These are phyloP conservation scores for Xylaria nigripes DNA, from an alignment of 495 filamentous ascomycete genomes.

Conservation along the genomic window DNA sequence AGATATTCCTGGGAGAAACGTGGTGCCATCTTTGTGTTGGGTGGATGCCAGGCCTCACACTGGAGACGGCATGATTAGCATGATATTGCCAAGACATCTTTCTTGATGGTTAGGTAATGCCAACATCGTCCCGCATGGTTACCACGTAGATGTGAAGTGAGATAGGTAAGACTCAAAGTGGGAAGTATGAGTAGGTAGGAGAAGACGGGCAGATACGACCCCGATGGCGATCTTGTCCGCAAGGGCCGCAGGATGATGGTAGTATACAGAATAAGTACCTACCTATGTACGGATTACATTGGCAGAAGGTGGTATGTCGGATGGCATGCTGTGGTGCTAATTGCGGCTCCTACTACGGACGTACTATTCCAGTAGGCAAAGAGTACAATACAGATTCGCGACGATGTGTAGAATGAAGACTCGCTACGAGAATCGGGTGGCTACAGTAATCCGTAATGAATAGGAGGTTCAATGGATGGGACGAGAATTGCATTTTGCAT, in stretches of 20 bases:
- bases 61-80: slow-evolving; percentile 4
- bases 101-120: neutral
- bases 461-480: too few relatives aligned
- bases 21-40: neutral
- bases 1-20: neutral
- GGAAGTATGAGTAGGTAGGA: neutral
- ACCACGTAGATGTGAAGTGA: neutral
- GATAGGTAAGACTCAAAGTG: neutral
- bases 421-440: too few relatives aligned
- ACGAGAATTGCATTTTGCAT: too few relatives aligned
- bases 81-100: slow-evolving; percentile 7
- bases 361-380: too few relatives aligned
- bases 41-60: neutral
- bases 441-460: too few relatives aligned
- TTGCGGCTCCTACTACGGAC: neutral
- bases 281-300: too few relatives aligned
- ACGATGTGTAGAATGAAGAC: too few relatives aligned
- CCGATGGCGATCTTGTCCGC: too few relatives aligned
- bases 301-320: neutral
- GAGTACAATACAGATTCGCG: too few relatives aligned
- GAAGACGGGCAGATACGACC: neutral
- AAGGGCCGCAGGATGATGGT: neutral
- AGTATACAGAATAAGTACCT: neutral
- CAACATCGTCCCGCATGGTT: neutral
- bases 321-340: neutral